phyloP scores from a whole-genome alignment of 176 grass and related monocot species.

The Aegilops tauschii region DNA sequence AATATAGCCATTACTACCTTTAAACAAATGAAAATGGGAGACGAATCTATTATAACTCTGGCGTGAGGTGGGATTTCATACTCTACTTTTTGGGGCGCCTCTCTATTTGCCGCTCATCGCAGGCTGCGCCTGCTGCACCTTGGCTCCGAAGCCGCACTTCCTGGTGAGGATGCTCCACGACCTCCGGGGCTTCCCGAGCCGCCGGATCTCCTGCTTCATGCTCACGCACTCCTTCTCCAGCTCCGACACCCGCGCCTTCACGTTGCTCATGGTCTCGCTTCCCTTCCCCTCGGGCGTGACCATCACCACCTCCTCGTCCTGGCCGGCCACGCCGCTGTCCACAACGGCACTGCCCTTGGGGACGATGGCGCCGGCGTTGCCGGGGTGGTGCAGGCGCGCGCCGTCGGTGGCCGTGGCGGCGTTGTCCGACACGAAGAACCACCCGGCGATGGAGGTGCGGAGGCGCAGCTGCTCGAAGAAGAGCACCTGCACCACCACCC shows the following conservation, averaged over 20 bases:
- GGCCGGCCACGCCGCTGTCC: neutral
- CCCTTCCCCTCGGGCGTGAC: conserved; percentile 26
- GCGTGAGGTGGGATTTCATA: neutral
- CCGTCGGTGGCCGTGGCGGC: conserved; percentile 15
- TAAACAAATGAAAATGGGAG: neutral
- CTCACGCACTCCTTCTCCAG: conserved; percentile 66
- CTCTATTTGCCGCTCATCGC: conserved; percentile 40
- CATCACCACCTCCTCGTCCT: neutral
- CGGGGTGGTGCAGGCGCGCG: conserved; percentile 20
- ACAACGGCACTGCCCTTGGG: conserved; percentile 21
- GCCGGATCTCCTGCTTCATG: conserved; percentile 70
- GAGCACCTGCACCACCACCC: conserved; percentile 81
- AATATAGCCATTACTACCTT: neutral
- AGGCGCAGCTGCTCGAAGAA: conserved; percentile 85
- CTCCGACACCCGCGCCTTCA: conserved; percentile 53
- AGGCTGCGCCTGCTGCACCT: conserved; percentile 46
- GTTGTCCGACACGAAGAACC: conserved; percentile 68
- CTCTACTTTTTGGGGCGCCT: neutral
- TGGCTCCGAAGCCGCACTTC: conserved; percentile 55
- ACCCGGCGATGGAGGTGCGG: conserved; percentile 65
- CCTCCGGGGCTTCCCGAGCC: conserved; percentile 58
- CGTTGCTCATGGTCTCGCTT: conserved; percentile 32
- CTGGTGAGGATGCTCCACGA: conserved; percentile 53
- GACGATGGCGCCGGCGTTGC: conserved; percentile 27
- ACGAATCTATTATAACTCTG: neutral